Evolutionary conservation across 768 basidiomycete species (phyloP).

Genomic region (Agaricus sinodeliciosus): DNA sequence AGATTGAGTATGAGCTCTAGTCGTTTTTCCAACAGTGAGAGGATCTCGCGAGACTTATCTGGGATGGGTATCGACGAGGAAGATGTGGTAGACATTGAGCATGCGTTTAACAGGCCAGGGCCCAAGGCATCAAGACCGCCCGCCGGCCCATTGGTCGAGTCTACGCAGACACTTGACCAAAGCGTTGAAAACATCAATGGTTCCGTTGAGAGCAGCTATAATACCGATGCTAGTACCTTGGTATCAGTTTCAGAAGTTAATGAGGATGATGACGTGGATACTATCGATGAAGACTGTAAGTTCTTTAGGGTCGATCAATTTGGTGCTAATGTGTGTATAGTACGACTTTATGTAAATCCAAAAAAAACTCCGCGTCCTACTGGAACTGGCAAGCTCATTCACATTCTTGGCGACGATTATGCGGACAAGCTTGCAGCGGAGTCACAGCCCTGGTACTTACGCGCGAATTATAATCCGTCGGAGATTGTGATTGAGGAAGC

Average conservation of each 20-base stretch:
- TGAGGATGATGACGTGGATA: constrained; percentile 16
- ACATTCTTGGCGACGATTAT: constrained; percentile 48
- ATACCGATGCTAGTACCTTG: constrained; percentile 21
- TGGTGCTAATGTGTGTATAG: not conserved
- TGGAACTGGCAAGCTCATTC: constrained; percentile 56
- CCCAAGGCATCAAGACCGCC: constrained; percentile 18
- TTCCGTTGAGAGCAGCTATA: constrained; percentile 16
- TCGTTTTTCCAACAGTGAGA: constrained; percentile 34
- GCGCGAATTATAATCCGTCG: constrained; percentile 66
- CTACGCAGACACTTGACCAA: constrained; percentile 21
- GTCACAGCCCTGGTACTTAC: constrained; percentile 76
- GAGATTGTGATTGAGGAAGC: constrained; percentile 78
- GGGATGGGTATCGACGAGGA: constrained; percentile 33
- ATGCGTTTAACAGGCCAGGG: constrained; percentile 38
- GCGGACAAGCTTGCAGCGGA: constrained; percentile 37
- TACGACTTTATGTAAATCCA: not conserved
- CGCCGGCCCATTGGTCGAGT: constrained; percentile 21
- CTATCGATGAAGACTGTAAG: constrained; percentile 36
- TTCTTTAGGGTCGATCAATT: not conserved
- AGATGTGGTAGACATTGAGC: constrained; percentile 54
- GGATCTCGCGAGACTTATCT: constrained; percentile 28
- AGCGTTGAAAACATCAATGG: constrained; percentile 11
- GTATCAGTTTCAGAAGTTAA: constrained; percentile 17
- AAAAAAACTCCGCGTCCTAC: constrained; percentile 20
- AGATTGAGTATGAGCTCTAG: constrained; percentile 56